Evolutionary conservation across 2,329 filamentous ascomycete species (phyloP), one percentile per base, ranked within the genome.

Genomic region (Phialocephala subalpina): DNA sequence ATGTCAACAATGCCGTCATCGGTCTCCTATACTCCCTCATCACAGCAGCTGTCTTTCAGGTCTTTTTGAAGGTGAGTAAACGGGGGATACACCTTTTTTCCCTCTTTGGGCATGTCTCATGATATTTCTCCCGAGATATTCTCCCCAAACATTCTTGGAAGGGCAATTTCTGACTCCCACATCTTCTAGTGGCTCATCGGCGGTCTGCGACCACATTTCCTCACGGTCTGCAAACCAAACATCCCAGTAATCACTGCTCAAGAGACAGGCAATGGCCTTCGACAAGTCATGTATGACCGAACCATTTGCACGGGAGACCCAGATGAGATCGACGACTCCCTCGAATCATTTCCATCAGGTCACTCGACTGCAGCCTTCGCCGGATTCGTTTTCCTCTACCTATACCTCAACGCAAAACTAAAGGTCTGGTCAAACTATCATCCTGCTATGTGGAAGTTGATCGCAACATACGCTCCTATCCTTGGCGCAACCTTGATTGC

Each of bases 321-420:
- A 20, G 79, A 84, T 11, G 78, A 89, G 73, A 91, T 93, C 78
- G 84, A 92, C 74, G 90, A 93, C 75, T 83, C 84, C 1, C 82
- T 93, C 0, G 88, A 92, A 74, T 90, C 87, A 0, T 90, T 94
- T 77, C 91, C 91, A 0, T 90, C 87, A 1, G 92, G 92, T 0
- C 91, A 94, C 77, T 88, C 89, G 5, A 92, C 90, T 0, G 90
- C 90, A 0, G 90, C 90, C 0, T 93, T 92, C 65, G 89, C 88
- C 0, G 90, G 90, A 5, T 90, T 92, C 71, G 83, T 92, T 25
- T 93, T 86, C 74, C 79, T 93, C 2, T 90, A 84, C 70, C 81
- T 93, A 1, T 94, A 93, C 79, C 85, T 94, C 53, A 93, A 93
- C 77, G 91, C 89, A 57, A 93, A 93, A 80, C 83, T 94, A 70